A percentile compares a stretch with the other conserved stretches of the same genome.
phyloP scores from a whole-genome alignment of 257 asterid species.

The Solanum dulcamara region DNA sequence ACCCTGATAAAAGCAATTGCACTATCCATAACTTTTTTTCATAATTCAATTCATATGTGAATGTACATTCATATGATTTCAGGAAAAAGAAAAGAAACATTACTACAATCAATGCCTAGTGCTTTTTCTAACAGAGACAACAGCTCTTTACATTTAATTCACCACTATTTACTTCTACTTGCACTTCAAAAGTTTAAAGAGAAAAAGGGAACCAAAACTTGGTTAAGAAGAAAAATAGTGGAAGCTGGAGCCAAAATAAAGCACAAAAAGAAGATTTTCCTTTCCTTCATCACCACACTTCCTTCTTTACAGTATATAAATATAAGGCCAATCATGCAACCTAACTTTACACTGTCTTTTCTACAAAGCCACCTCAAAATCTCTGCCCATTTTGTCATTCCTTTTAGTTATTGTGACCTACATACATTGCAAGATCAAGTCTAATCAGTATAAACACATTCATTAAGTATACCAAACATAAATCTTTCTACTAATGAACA shows the following conservation, averaged over 20 bases:
- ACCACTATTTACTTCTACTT: neutral
- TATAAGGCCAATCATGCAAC: neutral
- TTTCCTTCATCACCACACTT: neutral
- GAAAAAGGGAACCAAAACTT: neutral
- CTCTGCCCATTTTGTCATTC: neutral
- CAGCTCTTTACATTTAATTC: neutral
- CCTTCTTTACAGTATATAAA: neutral
- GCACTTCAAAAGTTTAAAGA: neutral
- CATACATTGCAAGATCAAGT: neutral
- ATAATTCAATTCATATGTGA: neutral
- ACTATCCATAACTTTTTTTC: neutral
- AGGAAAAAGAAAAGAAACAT: neutral
- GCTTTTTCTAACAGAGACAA: neutral
- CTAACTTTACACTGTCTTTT: slow-evolving; percentile 4
- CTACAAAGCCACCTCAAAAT: neutral
- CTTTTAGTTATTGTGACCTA: neutral
- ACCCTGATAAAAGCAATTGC: neutral
- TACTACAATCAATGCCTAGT: neutral
- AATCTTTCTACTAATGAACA: neutral
- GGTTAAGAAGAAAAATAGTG: neutral
- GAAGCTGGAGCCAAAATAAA: neutral
- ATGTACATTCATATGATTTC: neutral
- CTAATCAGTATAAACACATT: neutral
- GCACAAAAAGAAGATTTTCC: neutral
- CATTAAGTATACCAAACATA: neutral